These are phyloP conservation scores for Dittrichia graveolens DNA, from an alignment of 129 eudicot species.

Conservation along the genomic window DNA sequence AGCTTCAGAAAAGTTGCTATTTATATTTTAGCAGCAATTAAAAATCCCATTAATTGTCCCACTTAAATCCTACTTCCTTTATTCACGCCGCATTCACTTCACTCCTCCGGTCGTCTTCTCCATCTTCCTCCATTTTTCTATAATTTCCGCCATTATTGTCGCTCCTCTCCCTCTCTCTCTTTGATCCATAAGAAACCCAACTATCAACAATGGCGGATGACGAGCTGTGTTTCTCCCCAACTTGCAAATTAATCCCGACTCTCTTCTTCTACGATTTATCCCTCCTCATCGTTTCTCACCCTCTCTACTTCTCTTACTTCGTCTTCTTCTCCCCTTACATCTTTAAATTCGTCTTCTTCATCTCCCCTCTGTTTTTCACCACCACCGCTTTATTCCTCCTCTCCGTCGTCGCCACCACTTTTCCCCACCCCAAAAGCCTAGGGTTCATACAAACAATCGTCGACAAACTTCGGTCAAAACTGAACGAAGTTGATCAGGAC, in stretches of 20 bases:
- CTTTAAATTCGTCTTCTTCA: slow-evolving; percentile 55
- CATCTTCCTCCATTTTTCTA: slow-evolving; percentile 47
- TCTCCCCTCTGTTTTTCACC: slow-evolving; percentile 77
- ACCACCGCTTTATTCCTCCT: slow-evolving; percentile 47
- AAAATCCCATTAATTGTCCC: background rate
- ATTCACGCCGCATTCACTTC: slow-evolving; percentile 78
- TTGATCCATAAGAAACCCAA: slow-evolving; percentile 10
- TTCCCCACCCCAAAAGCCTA: slow-evolving; percentile 21
- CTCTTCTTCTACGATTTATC: slow-evolving; percentile 44
- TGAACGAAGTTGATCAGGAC: slow-evolving; percentile 19
- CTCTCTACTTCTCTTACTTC: slow-evolving; percentile 70
- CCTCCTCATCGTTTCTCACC: slow-evolving; percentile 48
- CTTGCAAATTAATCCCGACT: slow-evolving; percentile 33
- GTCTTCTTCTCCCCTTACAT: slow-evolving; percentile 78
- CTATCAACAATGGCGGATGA: slow-evolving; percentile 33
- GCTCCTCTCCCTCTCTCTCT: background rate
- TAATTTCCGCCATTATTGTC: slow-evolving; percentile 34
- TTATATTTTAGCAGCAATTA: too few relatives aligned
- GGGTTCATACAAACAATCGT: slow-evolving; percentile 37
- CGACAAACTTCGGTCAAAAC: slow-evolving; percentile 25
- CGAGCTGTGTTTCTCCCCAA: slow-evolving; percentile 39
- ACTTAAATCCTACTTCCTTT: slow-evolving; percentile 41
- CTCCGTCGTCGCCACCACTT: slow-evolving; percentile 38
- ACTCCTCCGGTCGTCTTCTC: slow-evolving; percentile 37
- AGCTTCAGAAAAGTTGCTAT: too few relatives aligned